Base-by-base conservation (phyloP, 371 early-diverging fungal species). In the Blakeslea trispora region DNA sequence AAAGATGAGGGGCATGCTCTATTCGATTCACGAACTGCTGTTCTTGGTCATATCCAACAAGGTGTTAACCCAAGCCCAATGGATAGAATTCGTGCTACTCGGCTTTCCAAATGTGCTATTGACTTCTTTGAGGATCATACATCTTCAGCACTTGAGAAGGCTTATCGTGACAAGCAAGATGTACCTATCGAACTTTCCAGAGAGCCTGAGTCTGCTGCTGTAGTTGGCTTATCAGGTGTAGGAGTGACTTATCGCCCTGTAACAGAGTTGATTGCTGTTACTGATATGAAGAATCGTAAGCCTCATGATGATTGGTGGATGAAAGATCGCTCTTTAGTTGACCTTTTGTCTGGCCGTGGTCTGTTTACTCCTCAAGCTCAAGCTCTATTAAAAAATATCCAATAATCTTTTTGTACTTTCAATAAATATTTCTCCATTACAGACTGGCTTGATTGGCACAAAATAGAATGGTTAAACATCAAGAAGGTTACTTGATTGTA, bases 31-130 rank as follows among this genome's bases (percentile, higher is more conserved):
- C 86, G 94, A 39, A 93, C 95, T 6, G 88, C 96, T 18, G 89
- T 96, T 3, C 81, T 99, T 15, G 99, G 99, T 11, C 97, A 98
- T 63, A 81, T 98, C 57, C 99, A 99, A 72, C 97, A 97, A 76
- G 99, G 99, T 53, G 92, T 92, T 50, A 89, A 91, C 10, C 97
- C 99, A 5, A 89, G 91, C 7, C 99, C 99, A 1, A 69, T 97
- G 46, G 99, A 99, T 75, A 91, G 99, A 39, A 87, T 97, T 61
- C 88, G 95, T 42, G 97, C 96, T 5, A 91, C 90, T 23, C 82
- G 91, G 11, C 78, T 94, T 57, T 94, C 96, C 8, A 88, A 93
- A 22, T 78, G 81, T 46, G 74, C 86, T 42, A 67, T 93, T 44
- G 79, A 81, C 17, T 88, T 84, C 61, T 59, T 85, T 54, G 84